phyloP scores from a whole-genome alignment of 805 yeast genomes.

The Monosporozyma solicola region DNA sequence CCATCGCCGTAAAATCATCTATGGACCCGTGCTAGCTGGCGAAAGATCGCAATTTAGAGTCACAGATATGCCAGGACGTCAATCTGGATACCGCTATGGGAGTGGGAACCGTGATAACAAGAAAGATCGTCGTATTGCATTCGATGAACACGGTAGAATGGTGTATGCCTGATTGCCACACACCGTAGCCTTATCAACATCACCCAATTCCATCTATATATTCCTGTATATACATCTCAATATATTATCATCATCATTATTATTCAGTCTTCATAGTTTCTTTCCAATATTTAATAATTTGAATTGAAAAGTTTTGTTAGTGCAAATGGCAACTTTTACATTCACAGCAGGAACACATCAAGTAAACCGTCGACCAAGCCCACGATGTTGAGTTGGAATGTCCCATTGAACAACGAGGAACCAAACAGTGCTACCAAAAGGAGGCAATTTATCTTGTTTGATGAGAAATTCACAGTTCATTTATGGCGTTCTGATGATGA shows the following conservation, averaged over 20 bases:
- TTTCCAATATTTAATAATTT: neutral
- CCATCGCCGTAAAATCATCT: neutral
- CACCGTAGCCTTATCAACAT: neutral
- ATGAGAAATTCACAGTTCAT: slow-evolving; percentile 20
- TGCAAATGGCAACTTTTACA: too few species aligned
- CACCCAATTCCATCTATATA: neutral
- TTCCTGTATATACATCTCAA: neutral
- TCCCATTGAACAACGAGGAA: neutral
- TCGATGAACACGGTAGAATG: slow-evolving; percentile 57
- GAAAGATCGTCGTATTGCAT: slow-evolving; percentile 70
- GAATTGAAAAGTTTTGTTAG: neutral
- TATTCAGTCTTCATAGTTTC: too few species aligned
- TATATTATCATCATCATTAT: neutral
- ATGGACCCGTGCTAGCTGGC: slow-evolving; percentile 32
- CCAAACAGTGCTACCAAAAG: slow-evolving; percentile 2
- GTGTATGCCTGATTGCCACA: slow-evolving; percentile 17
- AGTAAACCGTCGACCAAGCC: neutral
- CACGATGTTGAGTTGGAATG: neutral
- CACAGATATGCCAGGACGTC: slow-evolving; percentile 68
- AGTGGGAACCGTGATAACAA: slow-evolving; percentile 80
- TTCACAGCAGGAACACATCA: neutral
- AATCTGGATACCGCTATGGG: slow-evolving; percentile 89
- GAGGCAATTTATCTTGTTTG: slow-evolving; percentile 24
- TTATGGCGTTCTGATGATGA: neutral
- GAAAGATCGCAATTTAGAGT: slow-evolving; percentile 69